These are phyloP conservation scores for Rhizopogon vinicolor DNA, from an alignment of 768 basidiomycete genomes.

Conservation along the genomic window DNA sequence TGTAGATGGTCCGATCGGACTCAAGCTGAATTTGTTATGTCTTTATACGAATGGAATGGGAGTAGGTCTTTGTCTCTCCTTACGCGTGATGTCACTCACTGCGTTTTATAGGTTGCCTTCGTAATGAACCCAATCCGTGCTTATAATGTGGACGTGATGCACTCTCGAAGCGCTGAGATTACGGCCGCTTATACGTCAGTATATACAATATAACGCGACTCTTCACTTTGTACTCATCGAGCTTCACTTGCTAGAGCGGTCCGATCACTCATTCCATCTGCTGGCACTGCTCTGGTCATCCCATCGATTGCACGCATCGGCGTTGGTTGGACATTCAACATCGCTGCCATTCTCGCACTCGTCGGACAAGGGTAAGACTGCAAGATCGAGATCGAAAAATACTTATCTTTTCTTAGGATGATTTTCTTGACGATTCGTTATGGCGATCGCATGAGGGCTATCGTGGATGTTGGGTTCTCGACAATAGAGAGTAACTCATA, in stretches of 20 bases:
- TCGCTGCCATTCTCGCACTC: constrained; percentile 43
- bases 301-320: constrained; percentile 53
- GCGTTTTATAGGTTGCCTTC: constrained; percentile 38
- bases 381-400: background rate
- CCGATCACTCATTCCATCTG: constrained; percentile 39
- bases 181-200: constrained; percentile 36
- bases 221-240: background rate
- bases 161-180: constrained; percentile 52
- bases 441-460: constrained; percentile 52
- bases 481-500: constrained; percentile 32
- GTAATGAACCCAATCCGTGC: constrained; percentile 47
- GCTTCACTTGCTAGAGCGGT: constrained; percentile 33
- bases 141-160: constrained; percentile 56
- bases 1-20: constrained; percentile 40
- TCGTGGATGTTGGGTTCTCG: constrained; percentile 54
- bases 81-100: background rate
- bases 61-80: constrained; percentile 27
- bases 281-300: constrained; percentile 41
- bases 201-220: background rate
- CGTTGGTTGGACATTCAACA: constrained; percentile 42
- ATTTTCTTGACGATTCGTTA: constrained; percentile 50
- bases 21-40: constrained; percentile 43
- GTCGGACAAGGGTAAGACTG: constrained; percentile 48
- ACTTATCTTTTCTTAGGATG: constrained; percentile 37
- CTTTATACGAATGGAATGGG: constrained; percentile 60